Base-by-base conservation (phyloP, 2,329 filamentous ascomycete genomes). In the Thielaviopsis populi region DNA sequence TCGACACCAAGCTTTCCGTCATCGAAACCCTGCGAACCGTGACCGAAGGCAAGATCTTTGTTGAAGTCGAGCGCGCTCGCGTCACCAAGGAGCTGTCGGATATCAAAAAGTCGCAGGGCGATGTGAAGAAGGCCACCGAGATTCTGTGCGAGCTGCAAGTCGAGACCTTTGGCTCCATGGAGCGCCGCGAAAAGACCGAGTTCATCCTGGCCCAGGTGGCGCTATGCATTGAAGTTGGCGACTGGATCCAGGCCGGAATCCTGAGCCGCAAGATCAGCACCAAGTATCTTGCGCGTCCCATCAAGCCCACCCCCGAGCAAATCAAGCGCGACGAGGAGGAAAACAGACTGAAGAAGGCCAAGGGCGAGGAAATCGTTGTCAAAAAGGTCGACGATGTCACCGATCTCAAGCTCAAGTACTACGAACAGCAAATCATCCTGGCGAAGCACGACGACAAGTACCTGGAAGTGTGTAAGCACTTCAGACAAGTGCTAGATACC, bases 1-100 rank as follows among this genome's bases (percentile, higher is more conserved):
- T 89, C 67, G 91, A 96, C 69, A 91, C 85, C 42, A 99, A 97
- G 78, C 80, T 99, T 65, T 87, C 89, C 24, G 85, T 96, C 66
- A 99, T 99, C 71, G 92, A 99, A 76, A 95, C 92, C 1, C 76
- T 99, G 71, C 85, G 94, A 70, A 97, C 92, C 50, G 92, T 99
- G 59, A 99, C 94, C 8, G 94, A 99, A 76, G 94, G 94, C 77
- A 99, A 99, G 87, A 99, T 99, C 74, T 99, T 99, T 71, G 92
- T 99, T 70, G 94, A 99, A 79, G 94, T 99, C 62, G 94, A 99
- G 80, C 86, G 94, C 69, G 94, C 94, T 68, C 88, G 94, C 69
- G 87, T 99, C 66, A 99, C 94, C 70, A 90, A 87, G 73, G 95
- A 96, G 68, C 81, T 99, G 13, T 97, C 94, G 61, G 85, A 96